phyloP scores from a whole-genome alignment of 192 early-diverging fungal genomes.

The Coemansia aciculifera region DNA sequence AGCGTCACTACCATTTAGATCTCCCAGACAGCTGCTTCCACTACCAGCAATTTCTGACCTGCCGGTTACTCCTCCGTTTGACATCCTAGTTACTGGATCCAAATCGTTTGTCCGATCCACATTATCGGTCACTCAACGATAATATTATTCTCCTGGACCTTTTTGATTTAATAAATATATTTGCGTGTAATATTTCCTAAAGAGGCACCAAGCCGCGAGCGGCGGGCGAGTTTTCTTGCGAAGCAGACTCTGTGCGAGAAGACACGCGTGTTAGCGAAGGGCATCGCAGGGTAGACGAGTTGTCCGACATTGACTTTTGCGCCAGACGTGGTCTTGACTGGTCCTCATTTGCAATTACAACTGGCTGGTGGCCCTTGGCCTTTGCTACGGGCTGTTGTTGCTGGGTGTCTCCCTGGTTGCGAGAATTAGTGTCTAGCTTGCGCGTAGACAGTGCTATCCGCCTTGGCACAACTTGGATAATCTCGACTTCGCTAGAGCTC shows the following conservation, averaged over 20 bases:
- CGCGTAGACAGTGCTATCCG: neutral
- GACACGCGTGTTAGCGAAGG: neutral
- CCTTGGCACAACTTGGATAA: neutral
- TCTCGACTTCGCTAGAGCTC: constrained; percentile 23
- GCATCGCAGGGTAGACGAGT: neutral
- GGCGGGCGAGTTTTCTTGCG: constrained; percentile 1
- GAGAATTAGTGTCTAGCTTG: neutral
- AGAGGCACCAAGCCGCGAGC: neutral
- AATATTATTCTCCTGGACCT: neutral
- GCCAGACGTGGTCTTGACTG: neutral
- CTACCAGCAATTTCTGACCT: neutral
- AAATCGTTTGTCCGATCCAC: constrained; percentile 44
- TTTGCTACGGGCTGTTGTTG: neutral
- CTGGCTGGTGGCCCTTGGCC: neutral
- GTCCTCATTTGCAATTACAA: neutral
- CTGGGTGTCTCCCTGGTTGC: neutral
- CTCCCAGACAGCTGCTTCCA: constrained; percentile 13
- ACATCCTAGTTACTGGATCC: constrained; percentile 45
- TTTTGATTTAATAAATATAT: neutral
- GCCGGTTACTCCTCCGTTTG: constrained; percentile 7
- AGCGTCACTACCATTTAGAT: constrained; percentile 29
- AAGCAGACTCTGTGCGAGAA: neutral
- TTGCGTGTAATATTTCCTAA: neutral
- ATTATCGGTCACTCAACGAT: constrained; percentile 16
- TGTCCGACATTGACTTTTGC: neutral